phyloP scores from a whole-genome alignment of 148 eudicot genomes.

The Fallopia convolvulus region DNA sequence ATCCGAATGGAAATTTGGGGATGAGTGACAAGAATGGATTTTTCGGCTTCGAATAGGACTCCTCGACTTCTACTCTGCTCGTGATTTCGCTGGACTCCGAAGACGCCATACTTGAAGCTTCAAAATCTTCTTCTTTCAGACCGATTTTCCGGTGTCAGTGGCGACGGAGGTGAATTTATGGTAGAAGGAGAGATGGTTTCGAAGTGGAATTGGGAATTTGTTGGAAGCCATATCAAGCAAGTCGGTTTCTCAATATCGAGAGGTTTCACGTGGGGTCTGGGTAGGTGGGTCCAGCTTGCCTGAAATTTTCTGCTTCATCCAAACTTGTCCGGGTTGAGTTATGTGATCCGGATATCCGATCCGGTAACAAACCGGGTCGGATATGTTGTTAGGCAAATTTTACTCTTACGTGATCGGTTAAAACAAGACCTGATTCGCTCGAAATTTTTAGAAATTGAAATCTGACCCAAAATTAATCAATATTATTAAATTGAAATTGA shows the following conservation, averaged over 20 bases:
- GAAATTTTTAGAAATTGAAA: too few relatives aligned
- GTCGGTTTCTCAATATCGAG: constrained; percentile 2
- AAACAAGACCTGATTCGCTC: too few relatives aligned
- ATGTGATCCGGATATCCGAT: not conserved
- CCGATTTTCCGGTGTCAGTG: not conserved
- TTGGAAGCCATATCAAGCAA: not conserved
- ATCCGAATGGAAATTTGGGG: constrained; percentile 15
- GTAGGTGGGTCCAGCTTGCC: not conserved
- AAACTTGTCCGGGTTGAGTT: not conserved
- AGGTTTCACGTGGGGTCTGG: not conserved
- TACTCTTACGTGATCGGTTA: too few relatives aligned
- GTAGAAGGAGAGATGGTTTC: not conserved
- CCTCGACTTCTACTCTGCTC: not conserved
- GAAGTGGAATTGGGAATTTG: not conserved
- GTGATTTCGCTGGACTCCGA: constrained; percentile 5
- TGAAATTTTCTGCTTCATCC: not conserved
- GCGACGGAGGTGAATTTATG: not conserved
- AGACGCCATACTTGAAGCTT: not conserved
- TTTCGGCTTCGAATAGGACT: not conserved
- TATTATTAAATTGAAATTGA: too few relatives aligned
- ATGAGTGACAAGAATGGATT: constrained; percentile 22
- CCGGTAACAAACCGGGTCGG: not conserved
- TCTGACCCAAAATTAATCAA: too few relatives aligned
- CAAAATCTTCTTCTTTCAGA: not conserved
- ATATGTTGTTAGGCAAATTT: too few relatives aligned